phyloP scores from a whole-genome alignment of 2,329 filamentous ascomycete species.

The Sporothrix dimorphospora region DNA sequence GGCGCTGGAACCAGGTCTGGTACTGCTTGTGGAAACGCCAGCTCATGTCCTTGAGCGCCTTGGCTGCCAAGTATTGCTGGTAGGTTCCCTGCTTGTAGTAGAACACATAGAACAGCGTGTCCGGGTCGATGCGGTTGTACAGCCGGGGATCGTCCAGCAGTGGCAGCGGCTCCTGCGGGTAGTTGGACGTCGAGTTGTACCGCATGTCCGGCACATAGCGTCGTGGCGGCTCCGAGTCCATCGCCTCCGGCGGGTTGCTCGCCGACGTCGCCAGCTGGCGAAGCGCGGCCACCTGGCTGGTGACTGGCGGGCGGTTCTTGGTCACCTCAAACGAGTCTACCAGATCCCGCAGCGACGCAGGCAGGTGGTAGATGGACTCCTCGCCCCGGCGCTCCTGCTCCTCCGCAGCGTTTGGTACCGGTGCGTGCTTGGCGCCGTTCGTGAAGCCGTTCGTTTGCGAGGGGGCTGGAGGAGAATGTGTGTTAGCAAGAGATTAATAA shows the following conservation, averaged over 20 bases:
- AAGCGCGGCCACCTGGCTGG: constrained; percentile 67
- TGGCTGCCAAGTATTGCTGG: constrained; percentile 93
- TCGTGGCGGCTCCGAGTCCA: constrained; percentile 79
- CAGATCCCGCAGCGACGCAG: constrained; percentile 83
- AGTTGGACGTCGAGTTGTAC: constrained; percentile 75
- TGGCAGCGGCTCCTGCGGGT: constrained; percentile 87
- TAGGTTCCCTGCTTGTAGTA: constrained; percentile 98
- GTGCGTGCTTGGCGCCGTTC: constrained; percentile 53
- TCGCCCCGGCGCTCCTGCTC: constrained; percentile 58
- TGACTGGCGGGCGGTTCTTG: constrained; percentile 67
- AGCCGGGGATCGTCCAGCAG: constrained; percentile 90
- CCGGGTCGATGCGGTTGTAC: constrained; percentile 88
- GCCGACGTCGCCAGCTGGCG: constrained; percentile 78
- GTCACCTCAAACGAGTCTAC: constrained; percentile 88
- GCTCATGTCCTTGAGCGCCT: constrained; percentile 96
- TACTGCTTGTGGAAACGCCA: constrained; percentile 99
- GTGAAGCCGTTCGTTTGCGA: constrained; percentile 33
- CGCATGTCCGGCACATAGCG: constrained; percentile 83
- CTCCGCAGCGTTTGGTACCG: constrained; percentile 39
- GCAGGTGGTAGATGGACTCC: constrained; percentile 91
- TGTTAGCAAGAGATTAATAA: neutral
- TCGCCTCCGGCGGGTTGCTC: constrained; percentile 70
- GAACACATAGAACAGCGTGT: constrained; percentile 97
- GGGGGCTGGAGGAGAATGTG: neutral
- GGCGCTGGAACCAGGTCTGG: constrained; percentile 98